Percentiles rank a stretch among this genome's conserved stretches.
Evolutionary conservation across 208 protist genomes (phyloP).

Genomic region (Willaertia magna): DNA sequence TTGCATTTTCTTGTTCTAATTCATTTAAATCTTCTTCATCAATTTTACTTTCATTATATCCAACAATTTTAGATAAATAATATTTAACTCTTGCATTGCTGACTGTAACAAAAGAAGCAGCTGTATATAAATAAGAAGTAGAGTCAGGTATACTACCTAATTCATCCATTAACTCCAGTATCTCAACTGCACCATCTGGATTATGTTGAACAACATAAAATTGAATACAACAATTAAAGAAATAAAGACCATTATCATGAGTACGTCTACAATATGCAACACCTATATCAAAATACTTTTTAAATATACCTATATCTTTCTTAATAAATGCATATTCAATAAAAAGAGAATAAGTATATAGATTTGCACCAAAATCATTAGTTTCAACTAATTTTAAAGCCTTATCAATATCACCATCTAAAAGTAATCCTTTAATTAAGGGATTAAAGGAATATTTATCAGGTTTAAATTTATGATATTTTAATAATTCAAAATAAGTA

Average conservation of each 20-base stretch:
- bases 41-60: too few relatives aligned
- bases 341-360: not conserved
- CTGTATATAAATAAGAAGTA: not conserved
- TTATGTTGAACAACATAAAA: not conserved
- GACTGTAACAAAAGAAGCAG: not conserved
- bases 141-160: not conserved
- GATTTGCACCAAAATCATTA: not conserved
- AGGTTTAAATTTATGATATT: not conserved
- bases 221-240: not conserved
- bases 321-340: not conserved
- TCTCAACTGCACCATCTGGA: not conserved
- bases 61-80: too few relatives aligned
- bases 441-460: not conserved
- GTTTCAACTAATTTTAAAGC: not conserved
- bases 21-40: too few relatives aligned
- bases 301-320: not conserved
- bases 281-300: not conserved
- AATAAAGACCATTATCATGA: not conserved
- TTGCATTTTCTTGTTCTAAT: too few relatives aligned
- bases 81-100: too few relatives aligned
- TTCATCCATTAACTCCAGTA: not conserved
- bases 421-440: not conserved
- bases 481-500: not conserved
- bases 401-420: not conserved
- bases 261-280: not conserved